Base-by-base conservation (phyloP, 192 early-diverging fungal species). In the Podila horticola region DNA sequence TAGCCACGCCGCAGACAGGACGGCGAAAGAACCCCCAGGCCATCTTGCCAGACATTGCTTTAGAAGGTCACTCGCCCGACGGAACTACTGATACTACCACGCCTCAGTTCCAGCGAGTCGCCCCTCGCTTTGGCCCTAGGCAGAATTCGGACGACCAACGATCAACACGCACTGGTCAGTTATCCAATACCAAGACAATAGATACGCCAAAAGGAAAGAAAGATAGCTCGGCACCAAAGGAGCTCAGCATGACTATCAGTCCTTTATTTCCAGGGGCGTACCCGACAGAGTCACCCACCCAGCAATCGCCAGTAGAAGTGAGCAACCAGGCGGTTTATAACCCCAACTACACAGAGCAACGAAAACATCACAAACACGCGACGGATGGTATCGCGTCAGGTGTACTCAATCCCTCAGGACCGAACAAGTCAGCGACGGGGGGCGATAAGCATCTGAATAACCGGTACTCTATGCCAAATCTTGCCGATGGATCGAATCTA, bases 11-110 rank as follows among this genome's bases (percentile, higher is more conserved):
- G 33, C 22, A 17, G 26, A 33, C 68, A 15, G 22, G 38, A 15
- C 52, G 61, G 12, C 36, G 71, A 60, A 72, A 73, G 10, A 81
- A 81, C 28, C 77, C 77, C 17, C 77, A 81, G 57, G 77, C 77
- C 0, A 65, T 81, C 31, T 60, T 81, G 8, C 70, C 70, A n/a
- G 71, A 81, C 57, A 72, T 24, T n/a, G 63, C 24, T 19, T 50
- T 70, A 15, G 58, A 70, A 13, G 59, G 49, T 26, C 58, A 29
- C 41, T 12, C 28, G 11, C 7, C 22, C 0, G n/a, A 48, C 1
- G 17, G 30, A 55, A 22, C 52, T 55, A 55, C 52, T 26, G 24
- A 9, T 10, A 55, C 22, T 19, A 26, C 52, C 52, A 55, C 52
- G 52, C 52, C 52, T 55, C 52, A 55, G 20, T 55, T 55, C 52